Conservation (phyloP, 2,329 filamentous ascomycete genomes). For the Ophiostoma fasciatum region DNA sequence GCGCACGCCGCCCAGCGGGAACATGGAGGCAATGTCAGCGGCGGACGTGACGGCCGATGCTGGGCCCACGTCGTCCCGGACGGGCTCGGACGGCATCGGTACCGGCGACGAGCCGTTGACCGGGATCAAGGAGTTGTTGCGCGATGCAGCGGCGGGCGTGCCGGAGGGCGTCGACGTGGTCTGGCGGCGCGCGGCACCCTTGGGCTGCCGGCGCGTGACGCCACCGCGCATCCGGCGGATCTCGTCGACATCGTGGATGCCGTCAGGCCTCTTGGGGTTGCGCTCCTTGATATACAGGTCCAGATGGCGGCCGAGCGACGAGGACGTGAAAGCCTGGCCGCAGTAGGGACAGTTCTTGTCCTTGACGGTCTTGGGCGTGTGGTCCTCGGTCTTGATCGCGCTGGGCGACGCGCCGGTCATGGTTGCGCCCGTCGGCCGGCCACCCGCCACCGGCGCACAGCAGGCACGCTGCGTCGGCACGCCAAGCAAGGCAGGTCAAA, state of each 20-base stretch:
- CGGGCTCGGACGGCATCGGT: no score
- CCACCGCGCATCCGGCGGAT: slow-evolving; percentile 70
- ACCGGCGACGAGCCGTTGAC: no score
- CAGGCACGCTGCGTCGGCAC: not conserved
- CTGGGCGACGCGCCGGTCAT: slow-evolving; percentile 18
- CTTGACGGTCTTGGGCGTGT: slow-evolving; percentile 45
- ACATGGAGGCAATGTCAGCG: slow-evolving; percentile 28
- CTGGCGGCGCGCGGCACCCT: slow-evolving; percentile 45
- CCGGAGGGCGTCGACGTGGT: slow-evolving; percentile 45
- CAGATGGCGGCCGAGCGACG: slow-evolving; percentile 80
- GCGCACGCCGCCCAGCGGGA: slow-evolving; percentile 35
- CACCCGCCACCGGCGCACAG: not conserved
- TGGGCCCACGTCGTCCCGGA: slow-evolving; percentile 27
- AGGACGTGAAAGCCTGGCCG: slow-evolving; percentile 79
- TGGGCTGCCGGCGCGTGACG: slow-evolving; percentile 75
- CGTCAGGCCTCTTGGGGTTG: slow-evolving; percentile 77
- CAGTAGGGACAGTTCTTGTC: slow-evolving; percentile 86
- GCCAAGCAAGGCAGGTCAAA: no score
- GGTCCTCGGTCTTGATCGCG: slow-evolving; percentile 7
- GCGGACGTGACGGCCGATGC: slow-evolving; percentile 30
- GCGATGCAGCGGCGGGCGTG: slow-evolving; percentile 27
- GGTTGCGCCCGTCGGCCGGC: not conserved
- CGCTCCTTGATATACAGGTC: slow-evolving; percentile 90
- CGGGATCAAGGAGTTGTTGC: not conserved
- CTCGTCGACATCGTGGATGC: slow-evolving; percentile 77